Base-by-base conservation (phyloP, 805 yeast genomes). In the Yarrowia sp. region DNA sequence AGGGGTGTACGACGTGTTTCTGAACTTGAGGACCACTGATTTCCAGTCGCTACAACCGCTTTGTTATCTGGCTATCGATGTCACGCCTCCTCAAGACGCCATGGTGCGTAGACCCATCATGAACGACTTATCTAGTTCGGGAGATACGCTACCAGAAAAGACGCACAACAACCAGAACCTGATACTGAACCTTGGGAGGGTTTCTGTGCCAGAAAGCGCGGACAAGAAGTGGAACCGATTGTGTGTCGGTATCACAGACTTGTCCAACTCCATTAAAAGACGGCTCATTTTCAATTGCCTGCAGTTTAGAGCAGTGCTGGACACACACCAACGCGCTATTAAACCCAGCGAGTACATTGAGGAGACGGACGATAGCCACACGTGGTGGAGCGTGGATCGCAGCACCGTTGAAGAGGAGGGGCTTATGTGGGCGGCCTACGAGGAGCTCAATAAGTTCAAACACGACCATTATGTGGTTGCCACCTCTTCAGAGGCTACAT, bases 61-160 rank as follows among this genome's bases (percentile, higher is more conserved):
- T 13, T 55, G 61, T 17, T 55, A 55, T 14, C 32, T 55, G 31
- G 45, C 61, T 7, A 55, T 55, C 31, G 61, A 55, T 15, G 61
- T 55, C 3, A 55, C 61, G 8, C 61, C 61, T n/a, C 61, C 61
- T 2, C 61, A 55, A 15, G 61, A 55, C 38, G 61, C 61, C n/a
- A 55, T 55, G 61, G 61, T 55, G 5, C 47, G 61, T 17, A 39
- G 61, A 55, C 61, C 61, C 1, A 33, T 32, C 17, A 55, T 55
- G 45, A 55, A 32, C 47, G 61, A 55, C 36, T 8, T 55, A n/a
- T 41, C 61, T 14, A 39, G 47, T 18, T 17, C 35, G 47, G 61
- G 47, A 8, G 15, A 39, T 14, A 55, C 31, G 36, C 15, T 55
- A 6, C 45, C 60, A 8, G 47, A 31, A 28, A 41, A 55, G 38